Evolutionary conservation across 495 filamentous ascomycete species (phyloP), one percentile per base, ranked within the genome.

Genomic region (Thermothielavioides terrestris): DNA sequence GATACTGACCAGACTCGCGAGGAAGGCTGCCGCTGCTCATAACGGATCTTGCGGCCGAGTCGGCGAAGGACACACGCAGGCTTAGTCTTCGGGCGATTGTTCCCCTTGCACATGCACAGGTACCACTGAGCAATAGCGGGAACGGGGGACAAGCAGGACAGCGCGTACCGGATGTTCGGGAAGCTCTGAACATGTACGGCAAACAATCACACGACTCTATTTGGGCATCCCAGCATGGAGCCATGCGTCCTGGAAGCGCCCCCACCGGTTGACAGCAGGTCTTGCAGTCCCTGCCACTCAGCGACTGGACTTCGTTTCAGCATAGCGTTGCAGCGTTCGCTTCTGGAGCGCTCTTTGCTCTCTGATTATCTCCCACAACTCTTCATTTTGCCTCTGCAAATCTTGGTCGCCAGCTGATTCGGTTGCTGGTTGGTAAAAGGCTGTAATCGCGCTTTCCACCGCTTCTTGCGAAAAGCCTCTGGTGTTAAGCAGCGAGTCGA

Each of bases 301-400:
- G 8, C 54, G 61, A 34, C 41, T 49, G 7, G 66, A 52, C 50
- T 63, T 65, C 4, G 62, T 64, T 26, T 68, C 67, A 14, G 65
- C 55, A 44, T 72, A 76, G 35, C 70, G 67, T 40, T 75, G 62
- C 15, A 70, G 59, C 7, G 72, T 76, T 46, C 69, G 64, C 38
- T 74, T 75, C 52, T 77, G 72, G 0, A 75, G 63, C 3, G 65
- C 66, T 2, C 62, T 63, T 44, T 72, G 71, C 55, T 78, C 72
- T 41, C 72, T 70, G 32, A 78, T 63, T 21, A 77, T 66, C 35
- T 71, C 68, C 73, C 71, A 73, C 25, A 78, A 56, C 60, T 76
- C 70, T 34, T 77, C 72, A 38, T 74, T 77, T 42, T 76, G 66
- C 47, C 68, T 71, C 37, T 58, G 62, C 34, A 77, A 52, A 39